Base-by-base conservation (phyloP, 148 eudicot genomes). In the Spergularia marina region DNA sequence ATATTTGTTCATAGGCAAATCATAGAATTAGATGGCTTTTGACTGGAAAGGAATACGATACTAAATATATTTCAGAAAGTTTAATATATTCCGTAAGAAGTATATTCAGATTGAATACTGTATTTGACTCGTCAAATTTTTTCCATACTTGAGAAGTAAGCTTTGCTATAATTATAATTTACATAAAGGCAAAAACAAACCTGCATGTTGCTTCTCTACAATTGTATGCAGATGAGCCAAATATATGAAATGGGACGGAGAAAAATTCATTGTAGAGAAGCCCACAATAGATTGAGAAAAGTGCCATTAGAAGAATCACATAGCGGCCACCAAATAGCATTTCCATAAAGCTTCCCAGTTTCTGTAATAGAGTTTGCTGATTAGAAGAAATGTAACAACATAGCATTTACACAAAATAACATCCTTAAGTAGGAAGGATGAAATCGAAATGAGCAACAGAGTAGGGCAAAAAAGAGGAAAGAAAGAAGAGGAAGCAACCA, bases 261-360 rank as follows among this genome's bases (percentile, higher is more conserved):
- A 96, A 96, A 84, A 96, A 96, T 69, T 96, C 99, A 73, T 96
- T 96, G 87, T 96, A 96, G 71, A 96, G 87, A 79, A 96, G 82
- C 55, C 99, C 99, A 68, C 98, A 96, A 71, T 91, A 96, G 39
- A 96, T 91, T 62, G 99, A 96, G 72, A 96, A 96, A 40, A 96
- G 79, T 49, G 99, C 85, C 99, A 96, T 96, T 70, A 90, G 79
- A 80, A 96, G 93, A 79, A 96, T 83, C 73, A 96, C 85, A 77
- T 91, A 96, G 40, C 99, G 99, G 64, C 99, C 99, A 69, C 99
- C 99, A 88, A 91, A 96, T 74, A 96, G 89, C 97, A 96, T 91
- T 83, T 96, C 99, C 99, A 92, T 96, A 79, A 96, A 92, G 88
- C 98, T 96, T 49, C 98, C 99, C 76, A 96, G 98, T 91, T 81